phyloP scores from a whole-genome alignment of 352 stramenopile species.

The Globisporangium orthogonon region DNA sequence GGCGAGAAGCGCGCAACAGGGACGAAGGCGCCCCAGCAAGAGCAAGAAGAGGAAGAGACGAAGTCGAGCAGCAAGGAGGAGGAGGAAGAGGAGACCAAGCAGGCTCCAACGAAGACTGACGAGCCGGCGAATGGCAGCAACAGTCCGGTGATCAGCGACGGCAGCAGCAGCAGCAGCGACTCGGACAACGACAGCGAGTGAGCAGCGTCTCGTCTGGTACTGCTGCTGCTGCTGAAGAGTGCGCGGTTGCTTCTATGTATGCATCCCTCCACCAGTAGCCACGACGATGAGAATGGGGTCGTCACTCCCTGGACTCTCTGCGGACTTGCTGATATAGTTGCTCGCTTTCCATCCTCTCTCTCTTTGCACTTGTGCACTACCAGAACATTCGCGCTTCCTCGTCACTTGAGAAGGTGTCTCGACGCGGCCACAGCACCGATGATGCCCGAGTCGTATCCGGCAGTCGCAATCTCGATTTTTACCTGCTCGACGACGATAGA shows the following conservation, averaged over 20 bases:
- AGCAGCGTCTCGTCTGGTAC: background rate
- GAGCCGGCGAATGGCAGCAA: constrained; percentile 22
- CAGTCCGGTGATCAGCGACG: constrained; percentile 62
- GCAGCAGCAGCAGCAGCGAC: constrained; percentile 16
- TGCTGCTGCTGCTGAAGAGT: background rate
- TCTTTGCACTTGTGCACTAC: background rate
- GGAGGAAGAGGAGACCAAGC: background rate
- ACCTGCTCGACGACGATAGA: constrained; percentile 21
- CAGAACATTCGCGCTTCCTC: no score
- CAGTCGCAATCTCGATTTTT: constrained; percentile 68
- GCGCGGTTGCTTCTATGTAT: no score
- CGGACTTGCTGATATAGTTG: background rate
- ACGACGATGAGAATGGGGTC: no score
- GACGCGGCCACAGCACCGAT: constrained; percentile 64
- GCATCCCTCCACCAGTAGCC: no score
- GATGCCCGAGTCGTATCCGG: constrained; percentile 81
- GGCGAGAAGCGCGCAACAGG: constrained; percentile 14
- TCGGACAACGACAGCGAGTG: constrained; percentile 69
- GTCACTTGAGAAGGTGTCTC: constrained; percentile 6
- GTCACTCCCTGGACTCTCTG: background rate
- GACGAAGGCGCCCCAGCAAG: background rate
- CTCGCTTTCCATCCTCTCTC: background rate
- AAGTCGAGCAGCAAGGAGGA: constrained; percentile 26
- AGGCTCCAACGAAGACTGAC: constrained; percentile 3
- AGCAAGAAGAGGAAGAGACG: constrained; percentile 32